Conservation (phyloP, 192 early-diverging fungal genomes). For the Coemansia sp. region DNA sequence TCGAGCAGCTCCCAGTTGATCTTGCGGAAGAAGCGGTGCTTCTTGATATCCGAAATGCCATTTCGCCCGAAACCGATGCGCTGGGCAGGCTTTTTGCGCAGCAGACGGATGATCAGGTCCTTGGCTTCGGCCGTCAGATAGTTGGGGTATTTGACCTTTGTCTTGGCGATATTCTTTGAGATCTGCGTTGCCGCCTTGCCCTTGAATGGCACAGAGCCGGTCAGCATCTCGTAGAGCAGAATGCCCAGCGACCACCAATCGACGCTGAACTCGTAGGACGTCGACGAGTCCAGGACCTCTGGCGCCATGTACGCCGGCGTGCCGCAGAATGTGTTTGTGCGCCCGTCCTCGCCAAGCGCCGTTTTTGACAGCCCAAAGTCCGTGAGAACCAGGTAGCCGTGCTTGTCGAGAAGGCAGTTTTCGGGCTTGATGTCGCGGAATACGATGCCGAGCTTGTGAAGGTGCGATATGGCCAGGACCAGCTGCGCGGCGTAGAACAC, state of each 20-base stretch:
- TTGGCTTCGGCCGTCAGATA: constrained; percentile 76
- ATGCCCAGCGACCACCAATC: constrained; percentile 94
- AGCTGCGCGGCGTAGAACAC: constrained; percentile 88
- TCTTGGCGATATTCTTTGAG: constrained; percentile 78
- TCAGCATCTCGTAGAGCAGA: constrained; percentile 90
- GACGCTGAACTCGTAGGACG: constrained; percentile 67
- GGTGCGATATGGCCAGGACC: constrained; percentile 78
- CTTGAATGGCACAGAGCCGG: constrained; percentile 76
- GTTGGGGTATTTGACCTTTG: constrained; percentile 74
- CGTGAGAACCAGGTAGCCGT: constrained; percentile 83
- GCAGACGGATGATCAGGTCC: constrained; percentile 69
- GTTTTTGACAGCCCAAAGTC: constrained; percentile 93
- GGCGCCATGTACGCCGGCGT: constrained; percentile 89
- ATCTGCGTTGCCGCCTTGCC: constrained; percentile 79
- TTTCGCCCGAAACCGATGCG: constrained; percentile 55
- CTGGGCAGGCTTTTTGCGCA: constrained; percentile 60
- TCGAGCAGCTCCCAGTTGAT: constrained; percentile 64
- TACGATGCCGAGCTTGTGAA: constrained; percentile 86
- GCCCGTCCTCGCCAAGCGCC: constrained; percentile 41
- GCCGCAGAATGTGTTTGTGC: constrained; percentile 83
- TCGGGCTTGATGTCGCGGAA: constrained; percentile 83
- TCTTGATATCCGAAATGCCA: constrained; percentile 40
- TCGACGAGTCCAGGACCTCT: constrained; percentile 58
- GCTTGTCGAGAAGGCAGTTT: constrained; percentile 65
- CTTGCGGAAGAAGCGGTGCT: constrained; percentile 73